Conservation (phyloP, 495 filamentous ascomycete species). For the Jackrogersella minutella region DNA sequence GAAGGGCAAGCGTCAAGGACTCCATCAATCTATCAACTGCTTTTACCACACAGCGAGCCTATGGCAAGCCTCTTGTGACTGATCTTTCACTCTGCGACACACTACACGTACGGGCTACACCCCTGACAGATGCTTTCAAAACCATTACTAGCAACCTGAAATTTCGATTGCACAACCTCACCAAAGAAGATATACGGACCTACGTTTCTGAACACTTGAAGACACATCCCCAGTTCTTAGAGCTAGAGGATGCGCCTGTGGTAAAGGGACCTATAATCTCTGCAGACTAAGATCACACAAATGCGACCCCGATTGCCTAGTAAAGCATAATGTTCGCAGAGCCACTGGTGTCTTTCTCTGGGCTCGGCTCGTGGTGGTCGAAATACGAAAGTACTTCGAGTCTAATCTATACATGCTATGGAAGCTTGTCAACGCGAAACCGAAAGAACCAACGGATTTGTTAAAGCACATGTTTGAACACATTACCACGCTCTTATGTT, state of each 20-base stretch:
- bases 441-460: background rate
- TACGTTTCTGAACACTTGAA: constrained; percentile 1
- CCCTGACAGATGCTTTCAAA: no score
- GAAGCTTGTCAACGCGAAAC: background rate
- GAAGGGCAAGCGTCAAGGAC: no score
- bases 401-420: background rate
- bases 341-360: constrained; percentile 17
- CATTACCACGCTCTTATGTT: no score
- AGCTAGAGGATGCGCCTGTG: background rate
- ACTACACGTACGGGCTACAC: no score
- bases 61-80: no score
- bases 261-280: background rate
- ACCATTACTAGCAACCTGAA: background rate
- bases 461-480: constrained; percentile 4
- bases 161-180: constrained; percentile 12
- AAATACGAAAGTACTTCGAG: background rate
- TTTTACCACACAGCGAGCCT: no score
- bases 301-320: background rate
- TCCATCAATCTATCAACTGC: no score
- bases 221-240: background rate
- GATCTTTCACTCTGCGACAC: no score
- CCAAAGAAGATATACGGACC: background rate
- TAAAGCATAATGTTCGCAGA: background rate
- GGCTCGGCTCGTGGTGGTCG: background rate
- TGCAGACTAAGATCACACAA: background rate